Evolutionary conservation across 2,329 filamentous ascomycete genomes (phyloP), one percentile per base, ranked within the genome.

Genomic region (Trichocomaceae sp.): DNA sequence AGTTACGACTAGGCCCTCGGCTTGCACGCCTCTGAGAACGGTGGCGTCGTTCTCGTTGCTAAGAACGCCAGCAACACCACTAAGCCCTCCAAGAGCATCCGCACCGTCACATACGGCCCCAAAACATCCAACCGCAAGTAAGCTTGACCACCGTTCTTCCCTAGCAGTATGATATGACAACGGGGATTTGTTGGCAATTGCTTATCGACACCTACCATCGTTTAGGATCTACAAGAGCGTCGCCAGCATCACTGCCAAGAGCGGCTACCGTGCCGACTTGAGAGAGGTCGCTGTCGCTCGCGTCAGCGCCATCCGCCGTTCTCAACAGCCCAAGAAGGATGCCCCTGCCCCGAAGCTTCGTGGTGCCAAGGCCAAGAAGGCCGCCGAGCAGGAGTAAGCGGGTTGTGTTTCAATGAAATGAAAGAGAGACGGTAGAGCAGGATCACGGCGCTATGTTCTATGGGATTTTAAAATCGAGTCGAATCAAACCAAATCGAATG

Each of bases 211-310:
- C 26, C 26, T 19, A 17, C 49, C 50, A 54, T 56, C n/a, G 5
- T 61, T 50, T 63, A 93, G 90, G 83, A 86, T 87, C 78, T 97
- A 91, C 85, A 88, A 87, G 80, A 82, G 82, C 68, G 84, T 97
- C 73, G 90, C 90, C 78, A 87, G 83, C 80, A 79, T 81, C 73
- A 84, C 85, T 67, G 87, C 90, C 75, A 90, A 90, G 84, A 82
- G 82, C 72, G 83, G 85, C 71, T 99, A 97, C 86, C 88, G 88
- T 67, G 69, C 81, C 68, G 88, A 92, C 73, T 81, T 91, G 75
- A 86, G 86, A 66, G 77, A 82, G 69, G 80, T 80, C 68, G 91
- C 92, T 67, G 85, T 97, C 69, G 80, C 90, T 76, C 89, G 93
- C 70, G 90, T 87, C 71, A 90, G 86, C 69, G 90, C 90, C 69